Evolutionary conservation across 805 yeast genomes (phyloP).

Genomic region (Yueomyces sp.): DNA sequence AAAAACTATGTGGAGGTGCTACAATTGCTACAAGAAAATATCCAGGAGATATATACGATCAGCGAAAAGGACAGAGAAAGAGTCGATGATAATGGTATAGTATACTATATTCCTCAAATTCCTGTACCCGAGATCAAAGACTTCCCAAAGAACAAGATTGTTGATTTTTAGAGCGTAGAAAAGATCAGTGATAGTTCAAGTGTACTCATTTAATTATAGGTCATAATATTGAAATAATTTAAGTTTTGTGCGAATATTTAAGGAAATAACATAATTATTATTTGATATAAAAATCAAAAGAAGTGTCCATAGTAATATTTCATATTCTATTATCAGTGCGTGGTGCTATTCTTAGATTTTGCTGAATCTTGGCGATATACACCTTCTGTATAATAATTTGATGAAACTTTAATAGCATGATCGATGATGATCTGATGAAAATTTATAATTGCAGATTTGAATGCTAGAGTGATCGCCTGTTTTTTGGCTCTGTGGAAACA

Average conservation of each 20-base stretch:
- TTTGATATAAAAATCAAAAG: too few species aligned
- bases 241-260: too few species aligned
- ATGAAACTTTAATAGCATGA: constrained; percentile 23
- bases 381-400: constrained; percentile 24
- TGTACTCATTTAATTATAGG: too few species aligned
- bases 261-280: too few species aligned
- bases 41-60: constrained; percentile 65
- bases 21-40: constrained; percentile 40
- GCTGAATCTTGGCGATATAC: constrained; percentile 6
- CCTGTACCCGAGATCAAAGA: constrained; percentile 55
- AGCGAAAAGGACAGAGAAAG: constrained; percentile 83
- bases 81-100: constrained; percentile 75
- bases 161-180: constrained; percentile 36
- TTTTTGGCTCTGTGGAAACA: constrained; percentile 74
- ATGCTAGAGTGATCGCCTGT: constrained; percentile 76
- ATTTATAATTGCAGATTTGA: constrained; percentile 64
- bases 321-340: too few species aligned
- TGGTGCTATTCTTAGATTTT: too few species aligned
- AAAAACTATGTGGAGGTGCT: constrained; percentile 46
- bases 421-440: constrained; percentile 50
- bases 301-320: too few species aligned
- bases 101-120: constrained; percentile 63
- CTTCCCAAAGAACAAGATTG: constrained; percentile 42
- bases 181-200: too few species aligned
- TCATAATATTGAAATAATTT: too few species aligned